Conservation (phyloP, 1,284 basidiomycete genomes). For the Sparassis latifolia region DNA sequence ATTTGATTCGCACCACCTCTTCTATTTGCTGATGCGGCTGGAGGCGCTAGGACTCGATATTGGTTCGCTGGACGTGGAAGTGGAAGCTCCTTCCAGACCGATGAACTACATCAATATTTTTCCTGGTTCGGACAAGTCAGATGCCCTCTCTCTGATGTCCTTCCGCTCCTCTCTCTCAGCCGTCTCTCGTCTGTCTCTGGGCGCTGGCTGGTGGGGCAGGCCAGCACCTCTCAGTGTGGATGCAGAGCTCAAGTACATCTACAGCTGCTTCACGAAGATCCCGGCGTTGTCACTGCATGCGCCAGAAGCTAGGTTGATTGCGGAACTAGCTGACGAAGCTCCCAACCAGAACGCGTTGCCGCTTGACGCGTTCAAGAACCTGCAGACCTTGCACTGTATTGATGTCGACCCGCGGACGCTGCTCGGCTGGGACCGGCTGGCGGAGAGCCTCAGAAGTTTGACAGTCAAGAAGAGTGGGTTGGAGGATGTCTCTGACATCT, state of each 20-base stretch:
- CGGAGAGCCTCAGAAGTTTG: slow-evolving; percentile 67
- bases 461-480: slow-evolving; percentile 74
- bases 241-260: slow-evolving; percentile 77
- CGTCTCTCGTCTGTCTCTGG: slow-evolving; percentile 70
- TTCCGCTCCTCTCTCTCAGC: slow-evolving; percentile 74
- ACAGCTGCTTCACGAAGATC: slow-evolving; percentile 82
- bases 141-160: slow-evolving; percentile 74
- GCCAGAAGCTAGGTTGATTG: slow-evolving; percentile 57
- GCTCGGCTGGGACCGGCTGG: slow-evolving; percentile 80
- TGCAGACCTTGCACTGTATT: slow-evolving; percentile 66
- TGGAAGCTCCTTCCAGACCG: slow-evolving; percentile 65
- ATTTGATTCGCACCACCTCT: slow-evolving; percentile 78
- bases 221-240: slow-evolving; percentile 55
- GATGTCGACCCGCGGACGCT: slow-evolving; percentile 81
- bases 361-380: slow-evolving; percentile 77
- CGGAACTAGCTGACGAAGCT: slow-evolving; percentile 66
- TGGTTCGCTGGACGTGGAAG: slow-evolving; percentile 75
- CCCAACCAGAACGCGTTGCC: slow-evolving; percentile 75
- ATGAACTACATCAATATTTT: slow-evolving; percentile 68
- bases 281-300: slow-evolving; percentile 67
- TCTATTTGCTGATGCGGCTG: slow-evolving; percentile 83
- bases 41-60: slow-evolving; percentile 72
- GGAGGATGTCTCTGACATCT: slow-evolving; percentile 78
- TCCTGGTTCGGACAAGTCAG: slow-evolving; percentile 53
- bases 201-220: slow-evolving; percentile 63